Evolutionary conservation across 2,329 filamentous ascomycete species (phyloP), one percentile per base, ranked within the genome.

Genomic region (Esteya vermicola): DNA sequence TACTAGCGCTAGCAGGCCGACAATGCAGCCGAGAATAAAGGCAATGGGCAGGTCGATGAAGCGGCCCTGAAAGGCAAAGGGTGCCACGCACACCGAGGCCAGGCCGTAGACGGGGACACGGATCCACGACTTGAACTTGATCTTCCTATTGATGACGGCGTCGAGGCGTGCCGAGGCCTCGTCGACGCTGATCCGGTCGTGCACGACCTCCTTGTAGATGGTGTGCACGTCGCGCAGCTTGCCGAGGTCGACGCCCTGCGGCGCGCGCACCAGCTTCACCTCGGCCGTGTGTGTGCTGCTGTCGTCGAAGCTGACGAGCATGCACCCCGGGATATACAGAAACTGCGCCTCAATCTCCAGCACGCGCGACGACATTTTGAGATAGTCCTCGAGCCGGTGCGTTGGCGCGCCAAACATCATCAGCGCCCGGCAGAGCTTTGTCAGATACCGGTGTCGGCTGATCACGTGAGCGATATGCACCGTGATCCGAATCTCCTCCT

Each of bases 401-500:
- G 86, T 93, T 1, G 88, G 88, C 1, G 88, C 88, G 12, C 88
- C 88, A 47, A 85, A 94, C 53, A 77, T 69, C 86, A 95, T 95
- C 43, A 95, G 63, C 2, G 84, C 84, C 31, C 78, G 75, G 55
- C 88, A 94, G 30, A 95, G 71, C 55, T 83, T 85, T 40, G 88
- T 70, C 12, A 95, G 68, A 54, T 93, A 95, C 40, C 75, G 73
- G 50, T 94, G 86, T 3, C 86, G 74, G 27, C 78, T 77, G 18
- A 94, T 70, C 14, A 82, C 88, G 45, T 73, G 66, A 6, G 74
- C 74, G 44, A 79, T 78, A 48, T 75, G 71, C 9, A 70, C 60
- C 1, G 68, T 75, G 48, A 75, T 73, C 41, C 55, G 37, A 50
- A 54, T 50, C 50, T 61, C 50, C 26, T 59, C 53, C 18, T 48